phyloP scores from a whole-genome alignment of 2,329 filamentous ascomycete genomes.

The Albifimbria verrucaria region DNA sequence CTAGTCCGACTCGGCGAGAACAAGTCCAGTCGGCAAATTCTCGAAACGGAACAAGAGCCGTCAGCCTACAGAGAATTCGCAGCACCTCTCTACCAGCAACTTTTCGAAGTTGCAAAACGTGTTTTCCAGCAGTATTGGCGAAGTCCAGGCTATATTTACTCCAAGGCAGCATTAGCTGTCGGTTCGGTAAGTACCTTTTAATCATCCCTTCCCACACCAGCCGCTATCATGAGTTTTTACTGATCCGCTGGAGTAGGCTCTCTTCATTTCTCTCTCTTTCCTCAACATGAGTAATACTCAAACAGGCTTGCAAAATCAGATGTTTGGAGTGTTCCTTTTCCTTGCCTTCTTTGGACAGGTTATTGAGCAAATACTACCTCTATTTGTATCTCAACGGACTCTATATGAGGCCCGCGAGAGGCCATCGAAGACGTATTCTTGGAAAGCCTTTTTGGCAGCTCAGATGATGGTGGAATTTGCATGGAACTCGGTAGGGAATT shows the following conservation, averaged over 20 bases:
- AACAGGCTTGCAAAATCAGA: slow-evolving; percentile 66
- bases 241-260: slow-evolving; percentile 13
- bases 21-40: slow-evolving; percentile 1
- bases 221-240: neutral
- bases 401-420: slow-evolving; percentile 69
- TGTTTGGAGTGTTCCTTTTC: slow-evolving; percentile 71
- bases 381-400: slow-evolving; percentile 65
- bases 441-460: slow-evolving; percentile 63
- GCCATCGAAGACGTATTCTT: slow-evolving; percentile 65
- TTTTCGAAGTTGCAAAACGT: slow-evolving; percentile 57
- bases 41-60: slow-evolving; percentile 17
- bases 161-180: slow-evolving; percentile 59
- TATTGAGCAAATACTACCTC: slow-evolving; percentile 65
- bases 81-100: slow-evolving; percentile 59
- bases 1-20: slow-evolving; percentile 16
- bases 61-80: slow-evolving; percentile 58
- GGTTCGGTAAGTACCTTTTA: slow-evolving; percentile 19
- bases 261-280: slow-evolving; percentile 71
- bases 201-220: too few species aligned
- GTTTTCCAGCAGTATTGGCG: slow-evolving; percentile 80
- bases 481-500: slow-evolving; percentile 57
- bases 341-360: slow-evolving; percentile 66
- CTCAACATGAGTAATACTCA: slow-evolving; percentile 57
- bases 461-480: slow-evolving; percentile 62
- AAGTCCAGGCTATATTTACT: slow-evolving; percentile 71